Evolutionary conservation across 495 filamentous ascomycete genomes (phyloP).

Genomic region (Xylaria castorea): DNA sequence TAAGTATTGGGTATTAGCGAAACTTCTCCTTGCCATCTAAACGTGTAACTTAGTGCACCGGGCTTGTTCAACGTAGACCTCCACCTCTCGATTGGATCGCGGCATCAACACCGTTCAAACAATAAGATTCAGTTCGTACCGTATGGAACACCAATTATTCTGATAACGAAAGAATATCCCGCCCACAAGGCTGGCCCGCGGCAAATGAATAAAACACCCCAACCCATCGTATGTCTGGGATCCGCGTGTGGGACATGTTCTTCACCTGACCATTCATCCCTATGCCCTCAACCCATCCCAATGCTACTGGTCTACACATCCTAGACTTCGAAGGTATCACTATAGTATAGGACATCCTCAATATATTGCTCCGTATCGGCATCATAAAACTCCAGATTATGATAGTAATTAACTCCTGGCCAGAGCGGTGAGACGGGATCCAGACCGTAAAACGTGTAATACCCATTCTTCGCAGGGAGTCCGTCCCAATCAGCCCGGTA

Average conservation of each 20-base stretch:
- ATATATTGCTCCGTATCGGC: not conserved
- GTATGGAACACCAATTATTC: not conserved
- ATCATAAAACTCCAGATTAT: not conserved
- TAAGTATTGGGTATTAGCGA: not conserved
- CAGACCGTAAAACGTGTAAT: not conserved
- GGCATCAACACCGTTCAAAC: too few relatives aligned
- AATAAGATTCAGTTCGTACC: not conserved
- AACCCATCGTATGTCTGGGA: not conserved
- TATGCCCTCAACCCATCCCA: not conserved
- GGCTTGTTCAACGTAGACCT: not conserved
- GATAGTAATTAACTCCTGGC: not conserved
- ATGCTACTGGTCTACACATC: not conserved
- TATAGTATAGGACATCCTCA: not conserved
- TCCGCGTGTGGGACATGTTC: not conserved
- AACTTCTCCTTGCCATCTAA: not conserved
- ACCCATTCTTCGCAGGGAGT: conserved; percentile 6
- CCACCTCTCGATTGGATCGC: not conserved
- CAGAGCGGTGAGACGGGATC: not conserved
- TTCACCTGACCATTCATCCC: not conserved
- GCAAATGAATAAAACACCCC: not conserved
- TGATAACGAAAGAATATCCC: not conserved
- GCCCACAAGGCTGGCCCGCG: not conserved
- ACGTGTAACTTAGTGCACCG: not conserved
- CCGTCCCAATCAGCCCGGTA: not conserved
- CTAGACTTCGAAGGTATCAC: not conserved